Conservation (phyloP, 768 basidiomycete genomes). For the Phallus indusiatus region DNA sequence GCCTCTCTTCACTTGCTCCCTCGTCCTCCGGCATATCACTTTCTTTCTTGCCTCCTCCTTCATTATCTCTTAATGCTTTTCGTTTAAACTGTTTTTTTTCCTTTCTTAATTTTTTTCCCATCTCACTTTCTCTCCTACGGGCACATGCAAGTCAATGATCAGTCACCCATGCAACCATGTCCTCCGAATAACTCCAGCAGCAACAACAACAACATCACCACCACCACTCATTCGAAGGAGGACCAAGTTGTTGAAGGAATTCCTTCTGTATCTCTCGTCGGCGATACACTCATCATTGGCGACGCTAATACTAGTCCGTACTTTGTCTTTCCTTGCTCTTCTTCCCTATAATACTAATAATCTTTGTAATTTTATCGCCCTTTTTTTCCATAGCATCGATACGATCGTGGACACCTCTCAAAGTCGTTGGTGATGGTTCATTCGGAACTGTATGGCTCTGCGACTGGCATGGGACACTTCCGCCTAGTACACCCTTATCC, state of each 20-base stretch:
- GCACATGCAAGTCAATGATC: conserved; percentile 26
- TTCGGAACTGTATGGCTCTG: conserved; percentile 98
- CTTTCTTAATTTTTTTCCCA: conserved; percentile 17
- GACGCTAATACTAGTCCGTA: conserved; percentile 60
- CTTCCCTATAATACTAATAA: conserved; percentile 11
- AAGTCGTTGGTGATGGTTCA: conserved; percentile 95
- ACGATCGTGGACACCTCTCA: conserved; percentile 89
- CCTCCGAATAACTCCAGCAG: conserved; percentile 10
- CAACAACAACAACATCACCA: too few relatives aligned
- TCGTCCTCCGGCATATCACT: conserved; percentile 8
- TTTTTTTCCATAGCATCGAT: conserved; percentile 50
- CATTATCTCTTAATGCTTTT: conserved; percentile 11
- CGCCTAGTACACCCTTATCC: conserved; percentile 81
- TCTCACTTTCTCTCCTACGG: conserved; percentile 18
- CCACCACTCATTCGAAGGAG: conserved; percentile 35
- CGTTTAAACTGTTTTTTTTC: conserved; percentile 19
- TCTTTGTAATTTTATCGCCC: conserved; percentile 7
- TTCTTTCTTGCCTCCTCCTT: conserved; percentile 17
- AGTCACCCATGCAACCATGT: conserved; percentile 9
- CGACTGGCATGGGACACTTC: conserved; percentile 96
- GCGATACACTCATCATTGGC: conserved; percentile 65
- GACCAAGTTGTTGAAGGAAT: conserved; percentile 61
- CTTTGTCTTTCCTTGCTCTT: conserved; percentile 6
- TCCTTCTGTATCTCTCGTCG: conserved; percentile 65
- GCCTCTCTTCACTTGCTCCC: conserved; percentile 15